phyloP scores from a whole-genome alignment of 1,284 basidiomycete species.

The Ustilago esculenta region DNA sequence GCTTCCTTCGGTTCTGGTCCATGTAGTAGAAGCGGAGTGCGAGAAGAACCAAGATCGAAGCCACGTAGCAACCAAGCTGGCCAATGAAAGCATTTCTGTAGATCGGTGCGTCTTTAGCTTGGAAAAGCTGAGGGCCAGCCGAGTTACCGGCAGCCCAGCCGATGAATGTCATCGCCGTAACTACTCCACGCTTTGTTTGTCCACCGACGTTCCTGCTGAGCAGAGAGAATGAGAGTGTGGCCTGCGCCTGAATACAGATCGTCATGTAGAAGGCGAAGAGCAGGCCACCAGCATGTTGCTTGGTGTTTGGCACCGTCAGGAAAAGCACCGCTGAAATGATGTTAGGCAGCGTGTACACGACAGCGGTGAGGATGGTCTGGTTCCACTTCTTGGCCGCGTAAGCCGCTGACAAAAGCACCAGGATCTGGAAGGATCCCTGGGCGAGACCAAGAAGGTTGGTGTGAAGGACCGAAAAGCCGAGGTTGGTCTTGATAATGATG shows the following conservation, averaged over 20 bases:
- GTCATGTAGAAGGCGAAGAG: slow-evolving; percentile 43
- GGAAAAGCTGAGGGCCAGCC: slow-evolving; percentile 57
- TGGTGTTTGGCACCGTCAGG: slow-evolving; percentile 41
- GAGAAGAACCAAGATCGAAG: slow-evolving; percentile 69
- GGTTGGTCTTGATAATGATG: slow-evolving; percentile 67
- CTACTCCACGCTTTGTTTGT: slow-evolving; percentile 47
- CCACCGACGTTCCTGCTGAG: slow-evolving; percentile 70
- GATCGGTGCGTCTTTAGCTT: slow-evolving; percentile 38
- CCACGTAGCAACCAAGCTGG: slow-evolving; percentile 71
- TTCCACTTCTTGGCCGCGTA: slow-evolving; percentile 33
- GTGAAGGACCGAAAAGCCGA: slow-evolving; percentile 58
- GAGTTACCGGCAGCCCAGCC: slow-evolving; percentile 57
- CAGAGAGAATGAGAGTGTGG: slow-evolving; percentile 49
- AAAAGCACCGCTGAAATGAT: slow-evolving; percentile 59
- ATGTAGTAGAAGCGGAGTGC: slow-evolving; percentile 70
- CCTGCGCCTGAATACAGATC: slow-evolving; percentile 42
- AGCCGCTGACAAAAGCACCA: slow-evolving; percentile 39
- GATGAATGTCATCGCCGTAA: slow-evolving; percentile 47
- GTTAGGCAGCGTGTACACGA: slow-evolving; percentile 51
- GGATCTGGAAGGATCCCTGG: slow-evolving; percentile 49
- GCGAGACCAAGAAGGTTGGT: slow-evolving; percentile 60
- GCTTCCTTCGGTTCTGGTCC: slow-evolving; percentile 69
- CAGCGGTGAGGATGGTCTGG: slow-evolving; percentile 60
- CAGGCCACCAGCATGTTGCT: slow-evolving; percentile 33
- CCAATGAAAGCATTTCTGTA: slow-evolving; percentile 70